These are phyloP conservation scores for Vigna hirtella DNA, from an alignment of 306 rosid species.

Conservation along the genomic window DNA sequence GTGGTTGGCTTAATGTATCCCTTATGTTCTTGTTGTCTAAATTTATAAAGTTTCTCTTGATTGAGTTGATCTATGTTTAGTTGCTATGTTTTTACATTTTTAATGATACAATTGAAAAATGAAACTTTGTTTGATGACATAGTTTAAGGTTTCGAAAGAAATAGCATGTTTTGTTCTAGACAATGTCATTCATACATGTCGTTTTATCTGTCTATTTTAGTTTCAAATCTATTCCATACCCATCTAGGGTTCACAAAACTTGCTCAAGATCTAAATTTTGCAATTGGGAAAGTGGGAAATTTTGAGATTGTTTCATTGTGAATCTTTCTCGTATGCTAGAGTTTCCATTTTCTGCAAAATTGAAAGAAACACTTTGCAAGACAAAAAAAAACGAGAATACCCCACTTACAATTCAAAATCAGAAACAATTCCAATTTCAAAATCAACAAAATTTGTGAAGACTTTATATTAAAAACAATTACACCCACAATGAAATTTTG, in stretches of 20 bases:
- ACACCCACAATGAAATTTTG: not conserved
- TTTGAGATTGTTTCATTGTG: not conserved
- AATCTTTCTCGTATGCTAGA: too few relatives aligned
- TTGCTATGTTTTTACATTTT: not conserved
- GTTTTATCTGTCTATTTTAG: not conserved
- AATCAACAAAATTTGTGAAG: not conserved
- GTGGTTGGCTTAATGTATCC: not conserved
- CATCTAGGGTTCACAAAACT: not conserved
- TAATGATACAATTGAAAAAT: not conserved
- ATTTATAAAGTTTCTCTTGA: not conserved
- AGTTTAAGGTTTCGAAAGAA: not conserved
- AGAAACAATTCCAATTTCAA: constrained; percentile 1
- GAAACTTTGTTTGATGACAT: not conserved
- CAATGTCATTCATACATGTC: not conserved
- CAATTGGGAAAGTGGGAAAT: not conserved
- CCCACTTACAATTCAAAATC: not conserved
- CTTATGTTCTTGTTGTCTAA: not conserved
- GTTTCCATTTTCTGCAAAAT: not conserved
- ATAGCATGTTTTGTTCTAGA: not conserved
- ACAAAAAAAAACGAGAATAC: not conserved
- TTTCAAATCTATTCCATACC: not conserved
- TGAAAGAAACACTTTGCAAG: not conserved
- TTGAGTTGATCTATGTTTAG: not conserved
- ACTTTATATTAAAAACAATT: not conserved
- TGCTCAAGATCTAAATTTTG: not conserved